Percentiles rank a stretch among this genome's conserved stretches.
These are phyloP conservation scores for Eucalyptus guilfoylei DNA, from an alignment of 345 rosid species.

Conservation along the genomic window DNA sequence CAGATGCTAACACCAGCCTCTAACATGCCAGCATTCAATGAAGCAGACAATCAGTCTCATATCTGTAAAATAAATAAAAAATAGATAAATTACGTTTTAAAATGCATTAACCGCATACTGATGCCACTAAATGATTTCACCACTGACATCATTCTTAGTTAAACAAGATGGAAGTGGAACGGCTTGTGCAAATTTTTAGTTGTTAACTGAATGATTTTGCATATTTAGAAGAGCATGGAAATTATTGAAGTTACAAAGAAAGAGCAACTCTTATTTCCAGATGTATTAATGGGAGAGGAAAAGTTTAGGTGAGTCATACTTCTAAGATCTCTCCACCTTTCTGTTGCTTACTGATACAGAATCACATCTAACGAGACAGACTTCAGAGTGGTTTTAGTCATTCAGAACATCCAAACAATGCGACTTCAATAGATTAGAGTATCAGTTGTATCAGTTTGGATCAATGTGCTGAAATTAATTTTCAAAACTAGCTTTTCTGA, in stretches of 20 bases:
- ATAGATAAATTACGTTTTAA: neutral
- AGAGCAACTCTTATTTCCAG: neutral
- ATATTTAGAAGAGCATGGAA: neutral
- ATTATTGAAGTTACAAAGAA: neutral
- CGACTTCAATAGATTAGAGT: neutral
- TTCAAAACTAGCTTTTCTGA: neutral
- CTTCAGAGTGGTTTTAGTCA: neutral
- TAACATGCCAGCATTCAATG: neutral
- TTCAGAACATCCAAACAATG: neutral
- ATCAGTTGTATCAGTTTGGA: neutral
- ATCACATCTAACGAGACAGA: neutral
- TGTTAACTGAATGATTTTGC: neutral
- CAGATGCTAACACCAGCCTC: neutral
- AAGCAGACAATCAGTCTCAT: neutral
- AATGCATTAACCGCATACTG: neutral
- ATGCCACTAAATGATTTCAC: neutral
- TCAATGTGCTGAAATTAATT: neutral
- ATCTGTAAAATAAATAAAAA: neutral
- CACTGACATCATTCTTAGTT: neutral
- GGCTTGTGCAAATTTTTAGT: neutral
- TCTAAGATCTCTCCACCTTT: neutral
- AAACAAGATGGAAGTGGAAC: neutral
- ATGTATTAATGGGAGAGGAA: neutral
- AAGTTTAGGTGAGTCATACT: neutral
- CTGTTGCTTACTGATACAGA: neutral